Base-by-base conservation (phyloP, 805 yeast species). In the Lipomyces japonicus region DNA sequence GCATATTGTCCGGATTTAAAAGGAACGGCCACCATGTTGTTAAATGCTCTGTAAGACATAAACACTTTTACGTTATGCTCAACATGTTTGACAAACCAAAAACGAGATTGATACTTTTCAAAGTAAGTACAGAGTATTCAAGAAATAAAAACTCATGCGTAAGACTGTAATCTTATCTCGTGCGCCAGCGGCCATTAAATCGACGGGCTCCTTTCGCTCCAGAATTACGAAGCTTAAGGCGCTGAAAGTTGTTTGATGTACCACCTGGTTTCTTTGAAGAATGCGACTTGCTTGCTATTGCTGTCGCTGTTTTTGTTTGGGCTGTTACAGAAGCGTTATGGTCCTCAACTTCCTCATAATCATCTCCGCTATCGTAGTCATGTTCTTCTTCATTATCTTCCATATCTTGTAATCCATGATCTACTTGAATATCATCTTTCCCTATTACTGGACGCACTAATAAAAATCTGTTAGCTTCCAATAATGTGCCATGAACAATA, bases 241-340 rank as follows among this genome's bases (percentile, higher is more conserved):
- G 40, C 39, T 42, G n/a, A 34, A 42, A 42, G 25, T 42, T 42
- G n/a, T 32, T 19, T 3, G 38, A 40, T 4, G 19, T 10, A 19
- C 44, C 34, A n/a, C 44, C 34, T 9, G 24, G 19, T 28, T 12
- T 39, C n/a, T 16, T 12, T 22, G 41, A 4, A 2, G 41, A 23
- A 16, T 19, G 10, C 6, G 3, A 19, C 30, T 12, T 14, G 26
- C 26, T 18, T 9, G 22, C 16, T 28, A 25, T 14, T 2, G 2
- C 16, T 9, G 22, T 28, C 10, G 18, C 21, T 19, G 7, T 4
- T 24, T 40, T 14, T 7, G 12, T 21, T 25, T 6, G 28, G 22
- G 30, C 41, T 3, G 3, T 7, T 18, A 16, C 24, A 21, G 9
- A 10, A 3, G 16, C 41, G 14, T 9, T 22, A 12, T 22, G 25